Base-by-base conservation (phyloP, 306 rosid species). In the Sesbania bispinosa region DNA sequence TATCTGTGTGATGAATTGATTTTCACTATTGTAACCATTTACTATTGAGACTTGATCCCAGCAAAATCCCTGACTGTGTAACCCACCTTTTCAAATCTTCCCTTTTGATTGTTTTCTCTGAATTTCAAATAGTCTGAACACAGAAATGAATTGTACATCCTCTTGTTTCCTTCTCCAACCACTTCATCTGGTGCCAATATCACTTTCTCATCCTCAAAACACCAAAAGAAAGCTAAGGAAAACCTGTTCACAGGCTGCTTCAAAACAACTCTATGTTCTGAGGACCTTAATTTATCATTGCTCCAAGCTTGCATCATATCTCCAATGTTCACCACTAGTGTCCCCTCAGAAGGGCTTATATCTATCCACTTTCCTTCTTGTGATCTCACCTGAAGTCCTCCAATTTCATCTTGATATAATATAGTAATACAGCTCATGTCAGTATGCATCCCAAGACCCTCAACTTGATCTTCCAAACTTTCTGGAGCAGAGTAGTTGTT, bases 231-330 rank as follows among this genome's bases (percentile, higher is more conserved):
- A 15, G 99, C 97, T 10, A 94, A 15, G 6, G 99, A 94, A 64
- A 89, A 91, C 0, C 99, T 77, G 36, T 85, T 88, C 27, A 58
- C 73, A 0, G 91, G 84, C 23, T 78, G 79, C 82, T 85, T 86
- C 64, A 91, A 32, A 9, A 89, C 85, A 6, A 94, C 99, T 69
- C 96, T 84, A 63, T 94, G 99, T 41, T 86, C 97, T 11, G 99
- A 94, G 9, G 99, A 94, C 19, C 92, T 88, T 5, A 94, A 33
- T 54, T 67, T 83, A 35, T 91, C 91, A 78, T 94, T 94, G 75
- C 97, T 87, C 96, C 99, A 91, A 69, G 97, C 99, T 83, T 94
- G 99, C 59, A 94, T 59, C 89, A 91, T 79, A 21, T 94, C 99
- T 0, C 99, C 99, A 3, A 94, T 76, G 80, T 94, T 94, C 73